Percentiles rank a stretch among this genome's conserved stretches.
These are phyloP conservation scores for Cyphellophora attinorum DNA, from an alignment of 2,329 filamentous ascomycete genomes.

Conservation along the genomic window DNA sequence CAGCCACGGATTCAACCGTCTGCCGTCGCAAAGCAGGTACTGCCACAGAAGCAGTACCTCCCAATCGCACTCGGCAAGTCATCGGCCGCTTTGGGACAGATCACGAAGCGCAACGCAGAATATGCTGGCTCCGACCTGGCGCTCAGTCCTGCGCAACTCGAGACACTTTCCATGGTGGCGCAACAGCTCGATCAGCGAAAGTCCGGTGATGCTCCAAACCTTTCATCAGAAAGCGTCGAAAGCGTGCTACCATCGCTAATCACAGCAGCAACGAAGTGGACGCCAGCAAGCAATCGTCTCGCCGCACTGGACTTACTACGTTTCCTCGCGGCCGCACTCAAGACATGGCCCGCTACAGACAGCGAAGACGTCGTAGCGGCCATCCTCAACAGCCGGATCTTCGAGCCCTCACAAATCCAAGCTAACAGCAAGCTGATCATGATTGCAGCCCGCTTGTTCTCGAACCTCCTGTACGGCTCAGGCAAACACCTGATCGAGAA, in stretches of 20 bases:
- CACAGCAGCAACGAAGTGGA: slow-evolving; percentile 67
- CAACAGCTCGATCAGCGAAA: slow-evolving; percentile 47
- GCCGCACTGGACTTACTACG: slow-evolving; percentile 81
- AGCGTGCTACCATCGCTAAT: slow-evolving; percentile 54
- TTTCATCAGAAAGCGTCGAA: slow-evolving; percentile 20
- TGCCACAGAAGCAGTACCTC: slow-evolving; percentile 74
- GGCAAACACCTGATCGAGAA: slow-evolving; percentile 57
- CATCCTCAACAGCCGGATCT: slow-evolving; percentile 49
- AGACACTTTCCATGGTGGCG: slow-evolving; percentile 51
- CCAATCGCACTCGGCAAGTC: slow-evolving; percentile 65
- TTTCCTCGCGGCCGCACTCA: slow-evolving; percentile 61
- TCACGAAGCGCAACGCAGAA: slow-evolving; percentile 60
- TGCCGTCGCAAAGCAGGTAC: slow-evolving; percentile 10
- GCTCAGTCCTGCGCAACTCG: slow-evolving; percentile 62
- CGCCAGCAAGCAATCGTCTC: slow-evolving; percentile 64
- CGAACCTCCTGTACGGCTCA: slow-evolving; percentile 69
- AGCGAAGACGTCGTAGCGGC: slow-evolving; percentile 50
- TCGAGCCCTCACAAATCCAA: slow-evolving; percentile 49
- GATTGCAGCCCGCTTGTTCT: slow-evolving; percentile 72
- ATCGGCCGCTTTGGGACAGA: slow-evolving; percentile 63
- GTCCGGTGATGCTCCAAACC: slow-evolving; percentile 18
- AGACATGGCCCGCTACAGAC: slow-evolving; percentile 55
- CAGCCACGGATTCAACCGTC: slow-evolving; percentile 19
- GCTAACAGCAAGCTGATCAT: slow-evolving; percentile 65
- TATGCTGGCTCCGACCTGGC: slow-evolving; percentile 66